Percentiles rank a stretch among this genome's conserved stretches.
Conservation (phyloP, 176 grass and related monocot species). For the Panicum miliaceum region DNA sequence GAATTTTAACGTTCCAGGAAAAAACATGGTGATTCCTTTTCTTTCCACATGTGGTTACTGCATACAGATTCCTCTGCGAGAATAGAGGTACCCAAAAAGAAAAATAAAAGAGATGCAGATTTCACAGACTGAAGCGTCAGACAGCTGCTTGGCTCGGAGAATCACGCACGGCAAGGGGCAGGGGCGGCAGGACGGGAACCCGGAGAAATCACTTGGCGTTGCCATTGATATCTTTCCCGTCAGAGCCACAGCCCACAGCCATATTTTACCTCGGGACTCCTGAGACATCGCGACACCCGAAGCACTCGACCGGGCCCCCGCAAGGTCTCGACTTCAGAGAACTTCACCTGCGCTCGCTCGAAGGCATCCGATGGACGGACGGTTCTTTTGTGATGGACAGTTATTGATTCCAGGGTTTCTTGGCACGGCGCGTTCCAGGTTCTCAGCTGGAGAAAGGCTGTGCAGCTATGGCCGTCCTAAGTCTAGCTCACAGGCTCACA, state of each 20-base stretch:
- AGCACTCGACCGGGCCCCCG: constrained; percentile 11
- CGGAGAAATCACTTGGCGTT: background rate
- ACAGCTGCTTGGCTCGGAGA: constrained; percentile 25
- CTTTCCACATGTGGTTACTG: background rate
- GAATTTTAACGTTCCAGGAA: background rate
- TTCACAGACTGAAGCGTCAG: background rate
- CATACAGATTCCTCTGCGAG: constrained; percentile 17
- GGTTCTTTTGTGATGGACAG: background rate
- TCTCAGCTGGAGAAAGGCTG: background rate
- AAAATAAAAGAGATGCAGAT: background rate
- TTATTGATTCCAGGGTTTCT: constrained; percentile 10
- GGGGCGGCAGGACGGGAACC: background rate
- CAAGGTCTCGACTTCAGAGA: constrained; percentile 24
- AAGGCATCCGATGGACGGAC: constrained; percentile 27
- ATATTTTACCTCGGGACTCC: constrained; percentile 34
- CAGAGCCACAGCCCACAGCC: constrained; percentile 10
- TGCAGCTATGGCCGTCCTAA: constrained; percentile 14
- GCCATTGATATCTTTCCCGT: constrained; percentile 27
- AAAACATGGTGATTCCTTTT: background rate
- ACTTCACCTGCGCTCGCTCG: background rate
- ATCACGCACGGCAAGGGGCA: background rate
- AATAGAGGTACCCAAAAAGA: background rate
- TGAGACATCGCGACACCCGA: constrained; percentile 2
- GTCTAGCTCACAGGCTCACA: constrained; percentile 29
- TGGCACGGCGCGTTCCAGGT: constrained; percentile 27